Evolutionary conservation across 1,284 basidiomycete species (phyloP), one percentile per base, ranked within the genome.

Genomic region (Pisolithus thermaeus): DNA sequence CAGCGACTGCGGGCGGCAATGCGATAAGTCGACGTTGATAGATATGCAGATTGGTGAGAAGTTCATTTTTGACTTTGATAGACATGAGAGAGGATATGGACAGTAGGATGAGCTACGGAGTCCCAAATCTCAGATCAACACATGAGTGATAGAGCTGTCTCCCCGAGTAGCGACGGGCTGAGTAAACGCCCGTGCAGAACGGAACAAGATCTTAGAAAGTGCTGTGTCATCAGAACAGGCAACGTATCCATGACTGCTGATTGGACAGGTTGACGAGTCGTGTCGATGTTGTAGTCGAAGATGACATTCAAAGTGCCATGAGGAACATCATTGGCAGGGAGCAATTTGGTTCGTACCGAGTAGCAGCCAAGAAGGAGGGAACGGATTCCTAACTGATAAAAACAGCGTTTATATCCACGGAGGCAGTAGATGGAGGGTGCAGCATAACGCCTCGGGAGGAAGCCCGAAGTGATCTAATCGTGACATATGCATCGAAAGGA

Each of bases 361-460:
- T 8, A 27, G 23, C 7, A 23, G 23, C 16, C 41, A 43, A 43
- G 32, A 36, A 40, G 49, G 41, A 14, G 23, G 12, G 25, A 28
- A 37, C 12, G 49, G 16, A 27, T 39, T 39, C 11, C 38, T 39
- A 39, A 20, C 37, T 38, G n/a, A 39, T 41, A 28, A 46, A 46
- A 23, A 49, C 22, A 30, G 49, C 23, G 52, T 49, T 56, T 66
- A 64, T 64, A 47, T 68, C 62, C 62, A 64, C 62, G 62, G 66
- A 58, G 47, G 48, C 44, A 46, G 32, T 38, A 40, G n/a, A 27
- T 9, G 25, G 7, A 43, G 23, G 27, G 25, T 30, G 20, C 38
- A 23, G 39, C 16, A 30, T 54, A 55, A 50, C 49, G 49, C 54
- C 54, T 56, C 54, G 54, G 54, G 28, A 20, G 35, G 42, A 43